A percentile compares a stretch with the other conserved stretches of the same genome.
Conservation (phyloP, 306 rosid species). For the Psophocarpus tetragonolobus region DNA sequence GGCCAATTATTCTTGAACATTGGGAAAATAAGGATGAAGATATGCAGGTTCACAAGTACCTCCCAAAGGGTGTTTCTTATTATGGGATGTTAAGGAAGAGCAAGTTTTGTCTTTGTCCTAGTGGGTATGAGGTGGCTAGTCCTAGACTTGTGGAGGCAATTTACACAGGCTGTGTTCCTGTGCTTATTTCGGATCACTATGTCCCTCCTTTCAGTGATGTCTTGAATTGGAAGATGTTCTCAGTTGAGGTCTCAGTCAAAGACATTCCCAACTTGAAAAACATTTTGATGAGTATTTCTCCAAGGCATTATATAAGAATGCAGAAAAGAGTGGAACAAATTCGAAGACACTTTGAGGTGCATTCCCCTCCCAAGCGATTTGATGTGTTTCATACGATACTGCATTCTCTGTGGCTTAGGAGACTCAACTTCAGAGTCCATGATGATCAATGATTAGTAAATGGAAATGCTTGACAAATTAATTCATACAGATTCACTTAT, state of each 20-base stretch:
- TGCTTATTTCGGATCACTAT: conserved; percentile 80
- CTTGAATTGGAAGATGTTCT: conserved; percentile 77
- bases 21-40: conserved; percentile 84
- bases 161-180: conserved; percentile 84
- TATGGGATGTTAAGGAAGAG: conserved; percentile 73
- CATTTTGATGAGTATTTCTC: conserved; percentile 52
- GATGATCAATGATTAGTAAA: conserved; percentile 25
- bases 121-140: conserved; percentile 94
- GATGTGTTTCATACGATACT: conserved; percentile 89
- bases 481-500: neutral
- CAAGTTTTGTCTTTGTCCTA: conserved; percentile 82
- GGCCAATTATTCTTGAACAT: conserved; percentile 64
- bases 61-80: conserved; percentile 76
- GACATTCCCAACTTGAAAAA: conserved; percentile 77
- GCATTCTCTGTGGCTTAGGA: conserved; percentile 89
- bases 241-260: conserved; percentile 58
- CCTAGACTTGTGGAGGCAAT: conserved; percentile 92
- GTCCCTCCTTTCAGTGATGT: conserved; percentile 82
- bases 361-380: conserved; percentile 68
- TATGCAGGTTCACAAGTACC: conserved; percentile 62
- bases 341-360: conserved; percentile 77
- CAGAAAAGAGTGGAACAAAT: conserved; percentile 67
- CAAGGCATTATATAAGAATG: conserved; percentile 71
- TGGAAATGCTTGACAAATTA: neutral
- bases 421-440: conserved; percentile 62